A percentile compares a stretch with the other conserved stretches of the same genome.
Evolutionary conservation across 805 yeast genomes (phyloP).

Genomic region (Hagleromyces aurorensis): DNA sequence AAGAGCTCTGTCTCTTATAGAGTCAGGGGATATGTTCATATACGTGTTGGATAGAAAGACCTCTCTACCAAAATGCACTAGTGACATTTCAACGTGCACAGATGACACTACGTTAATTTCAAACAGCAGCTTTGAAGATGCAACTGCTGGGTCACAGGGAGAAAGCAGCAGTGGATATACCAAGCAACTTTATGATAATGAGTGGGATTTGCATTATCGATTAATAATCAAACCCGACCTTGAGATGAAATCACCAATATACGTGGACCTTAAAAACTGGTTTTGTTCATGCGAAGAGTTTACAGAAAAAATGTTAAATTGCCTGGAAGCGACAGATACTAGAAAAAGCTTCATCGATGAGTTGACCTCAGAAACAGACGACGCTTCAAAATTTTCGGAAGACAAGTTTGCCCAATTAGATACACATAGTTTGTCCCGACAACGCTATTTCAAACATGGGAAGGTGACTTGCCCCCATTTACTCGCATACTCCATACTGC

Average conservation of each 20-base stretch:
- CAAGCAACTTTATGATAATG: slow-evolving; percentile 15
- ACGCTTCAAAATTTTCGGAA: slow-evolving; percentile 16
- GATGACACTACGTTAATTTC: slow-evolving; percentile 6
- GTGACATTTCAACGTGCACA: neutral
- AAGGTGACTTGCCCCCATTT: slow-evolving; percentile 29
- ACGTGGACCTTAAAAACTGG: slow-evolving; percentile 28
- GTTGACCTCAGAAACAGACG: slow-evolving; percentile 14
- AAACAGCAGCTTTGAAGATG: neutral
- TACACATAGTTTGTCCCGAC: slow-evolving; percentile 21
- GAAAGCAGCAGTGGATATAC: too few species aligned
- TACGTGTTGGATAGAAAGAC: slow-evolving; percentile 16
- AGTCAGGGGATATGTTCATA: slow-evolving; percentile 29
- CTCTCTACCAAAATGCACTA: neutral
- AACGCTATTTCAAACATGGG: slow-evolving; percentile 19
- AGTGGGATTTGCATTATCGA: slow-evolving; percentile 12
- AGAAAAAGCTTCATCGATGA: slow-evolving; percentile 3
- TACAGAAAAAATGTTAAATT: slow-evolving; percentile 14
- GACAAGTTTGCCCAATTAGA: slow-evolving; percentile 26
- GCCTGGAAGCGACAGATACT: slow-evolving; percentile 2
- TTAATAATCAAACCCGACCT: slow-evolving; percentile 20
- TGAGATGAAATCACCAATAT: slow-evolving; percentile 17
- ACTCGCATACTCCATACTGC: slow-evolving; percentile 24
- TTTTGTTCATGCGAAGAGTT: slow-evolving; percentile 30
- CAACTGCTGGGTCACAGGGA: too few species aligned
- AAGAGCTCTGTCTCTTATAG: slow-evolving; percentile 29